Base-by-base conservation (phyloP, 352 stramenopile genomes). In the Phytophthora pseudosyringae region DNA sequence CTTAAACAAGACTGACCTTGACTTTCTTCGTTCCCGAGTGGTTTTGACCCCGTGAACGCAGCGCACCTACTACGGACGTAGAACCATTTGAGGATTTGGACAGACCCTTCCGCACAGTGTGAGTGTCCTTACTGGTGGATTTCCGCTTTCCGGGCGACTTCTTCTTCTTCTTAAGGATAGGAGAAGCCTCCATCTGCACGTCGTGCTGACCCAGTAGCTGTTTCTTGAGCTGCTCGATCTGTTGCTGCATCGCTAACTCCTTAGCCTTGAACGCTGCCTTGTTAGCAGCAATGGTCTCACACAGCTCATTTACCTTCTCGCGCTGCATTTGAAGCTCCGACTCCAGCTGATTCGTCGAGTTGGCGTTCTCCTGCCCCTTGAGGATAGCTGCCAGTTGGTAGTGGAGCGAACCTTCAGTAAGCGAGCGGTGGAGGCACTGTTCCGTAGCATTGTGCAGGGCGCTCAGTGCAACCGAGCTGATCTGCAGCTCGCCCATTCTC, bases 391-490 rank as follows among this genome's bases (percentile, higher is more conserved):
- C 53, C 18, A 93, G 38, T 58, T 90, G 73, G 38, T 79, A 74
- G n/a, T 75, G 78, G 36, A 95, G 67, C 31, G 73, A 78, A 12
- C 88, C 81, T 63, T 86, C 67, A 18, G 70, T 82, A 15, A 95
- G 67, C 11, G 71, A 78, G 18, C 69, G 71, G 36, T 90, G 69
- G 28, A 95, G 53, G 51, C 84, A 87, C 52, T 93, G 84, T 70
- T 95, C 88, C 2, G 74, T 71, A 5, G 78, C 75, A 33, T 91
- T 95, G 64, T 95, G 88, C 8, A 95, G 60, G 5, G 83, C 86
- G 41, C 84, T 94, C 7, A 94, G 64, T 3, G 84, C 88, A 6
- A 91, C 83, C 0, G 81, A 74, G 44, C 70, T 90, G 60, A 94
- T 88, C 8, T 75, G 64, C 9, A 89, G 56, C 44, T 77, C 70